Percentiles rank a stretch among this genome's conserved stretches.
phyloP scores from a whole-genome alignment of 2,329 filamentous ascomycete genomes.

The Huntiella omanensis region DNA sequence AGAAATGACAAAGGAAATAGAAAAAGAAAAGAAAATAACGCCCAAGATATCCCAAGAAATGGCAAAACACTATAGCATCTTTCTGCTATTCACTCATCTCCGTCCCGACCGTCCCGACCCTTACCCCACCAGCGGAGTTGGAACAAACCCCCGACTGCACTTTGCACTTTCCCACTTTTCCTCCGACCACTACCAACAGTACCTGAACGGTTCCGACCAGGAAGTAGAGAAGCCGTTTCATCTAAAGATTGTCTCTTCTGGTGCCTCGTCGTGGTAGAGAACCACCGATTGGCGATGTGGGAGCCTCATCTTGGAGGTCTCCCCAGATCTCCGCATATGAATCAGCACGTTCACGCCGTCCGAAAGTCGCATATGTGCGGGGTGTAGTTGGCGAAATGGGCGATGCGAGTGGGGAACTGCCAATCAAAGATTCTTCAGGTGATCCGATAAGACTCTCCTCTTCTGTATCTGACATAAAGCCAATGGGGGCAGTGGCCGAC shows the following conservation, averaged over 20 bases:
- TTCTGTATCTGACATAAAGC: constrained; percentile 55
- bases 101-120: too few relatives aligned
- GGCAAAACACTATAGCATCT: too few relatives aligned
- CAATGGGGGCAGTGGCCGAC: constrained; percentile 57
- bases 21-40: neutral
- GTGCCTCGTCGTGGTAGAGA: too few relatives aligned
- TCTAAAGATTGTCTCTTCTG: too few relatives aligned
- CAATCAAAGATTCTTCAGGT: constrained; percentile 14
- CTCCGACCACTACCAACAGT: too few relatives aligned
- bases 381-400: constrained; percentile 19
- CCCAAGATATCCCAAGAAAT: neutral
- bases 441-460: constrained; percentile 18
- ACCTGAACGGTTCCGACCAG: too few relatives aligned
- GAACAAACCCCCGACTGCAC: constrained; percentile 32
- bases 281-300: constrained; percentile 6
- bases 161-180: constrained; percentile 21
- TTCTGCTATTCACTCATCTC: too few relatives aligned
- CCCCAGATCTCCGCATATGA: constrained; percentile 62
- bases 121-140: constrained; percentile 31
- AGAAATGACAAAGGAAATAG: neutral
- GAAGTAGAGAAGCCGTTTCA: too few relatives aligned
- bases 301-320: constrained; percentile 55
- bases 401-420: constrained; percentile 13
- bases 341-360: constrained; percentile 21
- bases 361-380: constrained; percentile 13